A percentile compares a stretch with the other conserved stretches of the same genome.
Evolutionary conservation across 2,329 filamentous ascomycete species (phyloP).

Genomic region (Trichoderma afroharzianum): DNA sequence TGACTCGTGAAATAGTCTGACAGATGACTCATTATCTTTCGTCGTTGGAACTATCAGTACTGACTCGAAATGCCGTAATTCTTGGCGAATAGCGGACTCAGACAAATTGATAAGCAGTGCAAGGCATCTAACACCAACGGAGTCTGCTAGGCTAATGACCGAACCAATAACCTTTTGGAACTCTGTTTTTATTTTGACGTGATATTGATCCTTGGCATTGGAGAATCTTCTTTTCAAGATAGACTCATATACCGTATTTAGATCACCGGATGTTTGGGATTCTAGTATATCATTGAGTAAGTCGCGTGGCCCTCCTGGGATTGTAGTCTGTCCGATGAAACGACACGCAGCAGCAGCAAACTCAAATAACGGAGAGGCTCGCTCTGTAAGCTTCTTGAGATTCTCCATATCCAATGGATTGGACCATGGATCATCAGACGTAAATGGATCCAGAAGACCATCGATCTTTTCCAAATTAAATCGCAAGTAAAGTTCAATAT

Average conservation of each 20-base stretch:
- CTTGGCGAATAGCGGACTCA: conserved; percentile 18
- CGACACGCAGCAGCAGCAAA: conserved; percentile 22
- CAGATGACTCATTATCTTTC: conserved; percentile 10
- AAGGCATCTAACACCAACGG: conserved; percentile 19
- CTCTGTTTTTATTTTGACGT: conserved; percentile 18
- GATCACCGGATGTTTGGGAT: background rate
- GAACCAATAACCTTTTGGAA: conserved; percentile 31
- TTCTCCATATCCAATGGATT: background rate
- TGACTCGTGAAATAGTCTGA: conserved; percentile 35
- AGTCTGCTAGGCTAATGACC: conserved; percentile 16
- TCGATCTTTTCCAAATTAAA: background rate
- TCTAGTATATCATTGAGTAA: conserved; percentile 25
- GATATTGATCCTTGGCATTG: background rate
- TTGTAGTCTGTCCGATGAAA: conserved; percentile 21
- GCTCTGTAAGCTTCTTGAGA: background rate
- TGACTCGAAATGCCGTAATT: conserved; percentile 31
- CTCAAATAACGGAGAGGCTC: conserved; percentile 23
- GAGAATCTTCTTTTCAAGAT: conserved; percentile 19
- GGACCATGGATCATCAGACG: background rate
- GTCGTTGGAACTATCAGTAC: conserved; percentile 31
- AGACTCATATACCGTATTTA: conserved; percentile 21
- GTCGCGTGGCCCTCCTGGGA: conserved; percentile 12
- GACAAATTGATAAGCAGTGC: conserved; percentile 25
- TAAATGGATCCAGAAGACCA: background rate
- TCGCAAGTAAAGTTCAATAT: conserved; percentile 26